Percentiles rank a stretch among this genome's conserved stretches.
Evolutionary conservation across 2,329 filamentous ascomycete species (phyloP).

Genomic region (Elsinoe australis): DNA sequence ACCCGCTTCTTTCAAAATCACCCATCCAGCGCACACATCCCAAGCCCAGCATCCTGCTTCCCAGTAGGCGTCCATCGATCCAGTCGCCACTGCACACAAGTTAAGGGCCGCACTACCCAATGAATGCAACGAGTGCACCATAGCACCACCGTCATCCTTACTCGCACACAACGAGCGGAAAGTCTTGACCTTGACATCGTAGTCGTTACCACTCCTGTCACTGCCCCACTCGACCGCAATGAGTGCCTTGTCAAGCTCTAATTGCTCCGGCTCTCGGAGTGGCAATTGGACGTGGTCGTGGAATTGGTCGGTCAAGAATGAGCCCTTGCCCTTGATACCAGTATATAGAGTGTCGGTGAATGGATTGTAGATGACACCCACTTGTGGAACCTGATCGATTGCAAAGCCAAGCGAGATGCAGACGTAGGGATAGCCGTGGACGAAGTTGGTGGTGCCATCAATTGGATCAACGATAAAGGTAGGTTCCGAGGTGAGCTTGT

Average conservation of each 20-base stretch:
- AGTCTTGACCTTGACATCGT: slow-evolving; percentile 58
- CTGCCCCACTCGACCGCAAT: slow-evolving; percentile 68
- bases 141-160: slow-evolving; percentile 58
- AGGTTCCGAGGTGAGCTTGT: slow-evolving; percentile 54
- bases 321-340: slow-evolving; percentile 59
- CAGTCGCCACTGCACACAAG: slow-evolving; percentile 62
- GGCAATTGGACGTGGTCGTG: slow-evolving; percentile 37
- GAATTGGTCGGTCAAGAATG: slow-evolving; percentile 40
- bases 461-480: slow-evolving; percentile 80
- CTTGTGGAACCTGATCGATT: slow-evolving; percentile 51
- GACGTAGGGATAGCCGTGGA: slow-evolving; percentile 66
- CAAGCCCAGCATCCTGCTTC: slow-evolving; percentile 79
- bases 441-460: slow-evolving; percentile 75
- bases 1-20: slow-evolving; percentile 65
- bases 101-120: slow-evolving; percentile 69
- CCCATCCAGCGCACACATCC: slow-evolving; percentile 79
- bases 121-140: slow-evolving; percentile 67
- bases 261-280: slow-evolving; percentile 42
- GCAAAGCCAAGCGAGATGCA: slow-evolving; percentile 70
- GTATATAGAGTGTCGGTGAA: slow-evolving; percentile 63
- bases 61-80: slow-evolving; percentile 68
- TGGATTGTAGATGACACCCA: slow-evolving; percentile 76
- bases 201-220: slow-evolving; percentile 59
- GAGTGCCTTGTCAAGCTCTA: slow-evolving; percentile 56
- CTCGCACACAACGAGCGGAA: slow-evolving; percentile 49